Conservation (phyloP, 768 basidiomycete genomes). For the Pisolithus microcarpus region DNA sequence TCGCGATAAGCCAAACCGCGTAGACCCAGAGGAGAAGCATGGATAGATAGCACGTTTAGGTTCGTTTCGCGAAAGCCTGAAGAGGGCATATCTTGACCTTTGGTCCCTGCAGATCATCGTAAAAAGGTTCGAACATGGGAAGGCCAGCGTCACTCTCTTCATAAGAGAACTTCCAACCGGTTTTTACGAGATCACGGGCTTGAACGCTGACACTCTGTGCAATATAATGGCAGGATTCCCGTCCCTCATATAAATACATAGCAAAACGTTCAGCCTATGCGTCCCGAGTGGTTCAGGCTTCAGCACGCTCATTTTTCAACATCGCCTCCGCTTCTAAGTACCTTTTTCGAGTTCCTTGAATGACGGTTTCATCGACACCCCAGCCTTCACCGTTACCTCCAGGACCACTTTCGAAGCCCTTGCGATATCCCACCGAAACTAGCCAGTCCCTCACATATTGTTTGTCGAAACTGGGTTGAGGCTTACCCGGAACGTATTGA, state of each 20-base stretch:
- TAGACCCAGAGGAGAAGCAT: no score
- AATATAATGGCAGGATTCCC: no score
- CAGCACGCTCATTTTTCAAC: slow-evolving; percentile 30
- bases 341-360: slow-evolving; percentile 67
- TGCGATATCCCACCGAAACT: slow-evolving; percentile 60
- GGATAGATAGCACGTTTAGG: no score
- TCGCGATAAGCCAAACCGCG: no score
- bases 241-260: neutral
- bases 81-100: no score
- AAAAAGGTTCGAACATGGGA: slow-evolving; percentile 44
- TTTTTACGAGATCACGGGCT: no score
- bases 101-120: no score
- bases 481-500: slow-evolving; percentile 61
- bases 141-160: slow-evolving; percentile 56
- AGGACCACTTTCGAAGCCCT: slow-evolving; percentile 69
- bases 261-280: neutral
- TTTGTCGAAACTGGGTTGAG: slow-evolving; percentile 93
- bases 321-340: slow-evolving; percentile 72
- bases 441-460: slow-evolving; percentile 94
- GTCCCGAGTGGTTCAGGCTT: neutral
- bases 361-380: slow-evolving; percentile 66
- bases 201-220: neutral
- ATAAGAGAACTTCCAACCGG: slow-evolving; percentile 46
- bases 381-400: slow-evolving; percentile 69
- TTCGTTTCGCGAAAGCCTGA: no score